Conservation (phyloP, 139 green algal species). For the Klebsormidium nitens region DNA sequence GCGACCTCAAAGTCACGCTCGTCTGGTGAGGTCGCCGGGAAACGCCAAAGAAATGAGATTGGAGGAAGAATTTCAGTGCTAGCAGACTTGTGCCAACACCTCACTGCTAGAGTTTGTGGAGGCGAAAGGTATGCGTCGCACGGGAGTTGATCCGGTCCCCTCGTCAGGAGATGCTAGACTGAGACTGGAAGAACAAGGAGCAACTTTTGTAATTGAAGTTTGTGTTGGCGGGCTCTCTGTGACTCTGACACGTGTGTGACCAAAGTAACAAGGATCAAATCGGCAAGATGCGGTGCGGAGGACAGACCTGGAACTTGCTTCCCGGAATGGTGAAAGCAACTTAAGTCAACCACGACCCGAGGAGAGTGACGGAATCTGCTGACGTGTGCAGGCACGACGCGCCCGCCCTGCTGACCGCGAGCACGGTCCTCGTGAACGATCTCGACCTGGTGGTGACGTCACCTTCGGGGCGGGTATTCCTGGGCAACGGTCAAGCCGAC, state of each 20-base stretch:
- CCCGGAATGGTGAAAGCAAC: no score
- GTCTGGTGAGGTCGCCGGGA: slow-evolving; percentile 3
- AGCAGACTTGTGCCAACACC: not conserved
- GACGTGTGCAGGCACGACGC: slow-evolving; percentile 1
- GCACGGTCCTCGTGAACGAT: no score
- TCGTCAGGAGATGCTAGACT: not conserved
- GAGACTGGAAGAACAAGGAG: not conserved
- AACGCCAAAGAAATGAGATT: not conserved
- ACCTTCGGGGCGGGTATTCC: no score
- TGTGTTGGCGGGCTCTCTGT: not conserved
- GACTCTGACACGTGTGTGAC: not conserved
- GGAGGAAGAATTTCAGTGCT: slow-evolving; percentile 10
- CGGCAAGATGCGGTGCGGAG: no score
- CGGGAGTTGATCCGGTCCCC: not conserved
- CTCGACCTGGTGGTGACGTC: no score
- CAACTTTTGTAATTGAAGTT: slow-evolving; percentile 12
- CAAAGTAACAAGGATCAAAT: slow-evolving; percentile 4
- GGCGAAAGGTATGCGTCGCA: no score
- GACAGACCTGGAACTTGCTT: no score
- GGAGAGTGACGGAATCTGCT: not conserved
- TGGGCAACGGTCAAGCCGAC: no score
- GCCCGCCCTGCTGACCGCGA: slow-evolving; percentile 1
- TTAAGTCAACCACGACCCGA: not conserved
- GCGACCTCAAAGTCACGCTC: slow-evolving; percentile 20
- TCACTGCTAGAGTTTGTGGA: not conserved